Percentiles rank a stretch among this genome's conserved stretches.
These are phyloP conservation scores for Heliocybe sulcata DNA, from an alignment of 1,284 basidiomycete species.

Conservation along the genomic window DNA sequence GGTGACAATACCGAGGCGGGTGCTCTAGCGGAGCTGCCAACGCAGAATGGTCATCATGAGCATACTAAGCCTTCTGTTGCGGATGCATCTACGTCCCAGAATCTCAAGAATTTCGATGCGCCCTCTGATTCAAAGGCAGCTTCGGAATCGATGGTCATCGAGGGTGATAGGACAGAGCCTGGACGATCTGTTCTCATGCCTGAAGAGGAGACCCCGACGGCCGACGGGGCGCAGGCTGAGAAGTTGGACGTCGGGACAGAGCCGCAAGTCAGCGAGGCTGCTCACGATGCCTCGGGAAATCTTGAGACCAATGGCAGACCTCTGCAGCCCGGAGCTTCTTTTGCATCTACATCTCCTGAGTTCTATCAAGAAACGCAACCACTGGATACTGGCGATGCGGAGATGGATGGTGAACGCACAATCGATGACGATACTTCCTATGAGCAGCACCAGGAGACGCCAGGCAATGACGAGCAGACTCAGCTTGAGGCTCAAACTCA, in stretches of 20 bases:
- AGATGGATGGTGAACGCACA: neutral
- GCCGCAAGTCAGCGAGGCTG: neutral
- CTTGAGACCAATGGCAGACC: slow-evolving; percentile 14
- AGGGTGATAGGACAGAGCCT: neutral
- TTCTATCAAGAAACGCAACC: slow-evolving; percentile 12
- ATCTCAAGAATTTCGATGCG: neutral
- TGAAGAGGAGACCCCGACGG: neutral
- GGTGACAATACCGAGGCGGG: neutral
- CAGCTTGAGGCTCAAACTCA: neutral
- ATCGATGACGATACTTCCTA: neutral
- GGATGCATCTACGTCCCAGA: neutral
- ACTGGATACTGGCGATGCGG: slow-evolving; percentile 4
- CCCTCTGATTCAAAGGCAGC: neutral
- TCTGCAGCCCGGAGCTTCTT: slow-evolving; percentile 31
- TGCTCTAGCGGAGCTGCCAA: neutral
- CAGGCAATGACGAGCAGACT: neutral
- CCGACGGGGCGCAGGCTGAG: neutral
- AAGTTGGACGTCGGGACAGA: too few species aligned
- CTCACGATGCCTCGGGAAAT: slow-evolving; percentile 6
- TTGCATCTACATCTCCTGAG: slow-evolving; percentile 41
- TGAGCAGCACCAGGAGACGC: neutral
- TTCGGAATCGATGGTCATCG: neutral
- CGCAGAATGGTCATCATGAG: neutral
- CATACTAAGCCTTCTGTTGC: neutral
- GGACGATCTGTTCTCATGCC: neutral